Evolutionary conservation across 768 basidiomycete species (phyloP).

Genomic region (Hypholoma sublateritium): DNA sequence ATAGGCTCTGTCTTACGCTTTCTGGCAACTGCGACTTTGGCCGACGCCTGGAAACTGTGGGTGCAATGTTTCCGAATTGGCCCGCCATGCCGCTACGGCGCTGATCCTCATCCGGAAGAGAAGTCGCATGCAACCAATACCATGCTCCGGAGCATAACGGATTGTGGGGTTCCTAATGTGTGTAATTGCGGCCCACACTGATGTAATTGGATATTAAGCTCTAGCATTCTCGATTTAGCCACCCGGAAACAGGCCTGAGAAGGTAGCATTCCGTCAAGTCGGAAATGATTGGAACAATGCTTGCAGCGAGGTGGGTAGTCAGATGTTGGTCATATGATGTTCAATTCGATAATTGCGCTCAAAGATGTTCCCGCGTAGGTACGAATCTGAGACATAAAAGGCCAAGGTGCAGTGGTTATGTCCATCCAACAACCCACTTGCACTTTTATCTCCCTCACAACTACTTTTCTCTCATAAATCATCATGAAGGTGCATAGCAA

Average conservation of each 20-base stretch:
- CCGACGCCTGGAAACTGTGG: conserved; percentile 1
- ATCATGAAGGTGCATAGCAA: conserved; percentile 20
- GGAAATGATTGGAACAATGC: conserved; percentile 17
- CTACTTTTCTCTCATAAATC: conserved; percentile 1
- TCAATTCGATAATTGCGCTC: conserved; percentile 5
- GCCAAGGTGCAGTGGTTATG: neutral
- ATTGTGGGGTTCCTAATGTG: neutral
- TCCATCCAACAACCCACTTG: conserved; percentile 1
- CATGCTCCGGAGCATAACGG: conserved; percentile 21
- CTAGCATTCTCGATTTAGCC: neutral
- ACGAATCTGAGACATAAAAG: conserved; percentile 20
- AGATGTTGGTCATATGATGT: conserved; percentile 18
- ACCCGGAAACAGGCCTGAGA: conserved; percentile 1
- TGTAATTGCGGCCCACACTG: conserved; percentile 11
- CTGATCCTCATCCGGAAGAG: neutral
- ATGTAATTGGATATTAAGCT: conserved; percentile 6
- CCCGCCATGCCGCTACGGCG: neutral
- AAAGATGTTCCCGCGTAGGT: conserved; percentile 9
- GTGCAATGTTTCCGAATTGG: conserved; percentile 1
- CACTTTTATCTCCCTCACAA: neutral
- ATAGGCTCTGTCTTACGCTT: no score
- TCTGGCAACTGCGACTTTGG: conserved; percentile 1
- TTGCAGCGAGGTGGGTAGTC: neutral
- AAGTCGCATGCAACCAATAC: neutral
- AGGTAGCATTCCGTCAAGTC: neutral